Conservation (phyloP, 805 yeast species). For the Tetrapisispora iriomotensis region DNA sequence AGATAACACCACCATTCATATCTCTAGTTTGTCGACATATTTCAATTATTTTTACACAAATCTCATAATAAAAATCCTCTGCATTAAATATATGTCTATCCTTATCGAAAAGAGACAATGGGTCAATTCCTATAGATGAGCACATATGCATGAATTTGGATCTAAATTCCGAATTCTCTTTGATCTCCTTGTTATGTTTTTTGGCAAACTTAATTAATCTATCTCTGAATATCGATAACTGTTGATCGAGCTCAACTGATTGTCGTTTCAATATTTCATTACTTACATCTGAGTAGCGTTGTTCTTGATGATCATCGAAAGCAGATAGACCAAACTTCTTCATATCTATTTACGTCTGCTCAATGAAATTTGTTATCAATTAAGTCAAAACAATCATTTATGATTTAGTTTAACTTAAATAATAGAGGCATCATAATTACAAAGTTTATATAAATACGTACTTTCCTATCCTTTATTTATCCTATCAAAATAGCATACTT, state of each 20-base stretch:
- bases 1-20: slow-evolving; percentile 73
- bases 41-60: slow-evolving; percentile 69
- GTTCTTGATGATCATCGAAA: slow-evolving; percentile 25
- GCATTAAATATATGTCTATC: slow-evolving; percentile 25
- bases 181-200: slow-evolving; percentile 60
- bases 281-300: slow-evolving; percentile 11
- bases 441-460: no score
- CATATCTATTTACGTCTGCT: no score
- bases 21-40: slow-evolving; percentile 59
- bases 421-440: no score
- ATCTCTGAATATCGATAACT: slow-evolving; percentile 65
- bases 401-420: no score
- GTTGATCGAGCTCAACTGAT: slow-evolving; percentile 54
- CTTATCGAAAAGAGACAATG: slow-evolving; percentile 37
- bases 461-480: no score
- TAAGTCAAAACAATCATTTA: no score
- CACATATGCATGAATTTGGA: slow-evolving; percentile 70
- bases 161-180: slow-evolving; percentile 53
- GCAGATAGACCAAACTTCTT: slow-evolving; percentile 40
- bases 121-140: slow-evolving; percentile 74
- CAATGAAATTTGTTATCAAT: no score
- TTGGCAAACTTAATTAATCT: slow-evolving; percentile 67
- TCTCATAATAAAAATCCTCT: slow-evolving; percentile 50
- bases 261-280: slow-evolving; percentile 36
- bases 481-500: no score